Evolutionary conservation across 208 protist species (phyloP).

Genomic region (Wallacemonas sp.): DNA sequence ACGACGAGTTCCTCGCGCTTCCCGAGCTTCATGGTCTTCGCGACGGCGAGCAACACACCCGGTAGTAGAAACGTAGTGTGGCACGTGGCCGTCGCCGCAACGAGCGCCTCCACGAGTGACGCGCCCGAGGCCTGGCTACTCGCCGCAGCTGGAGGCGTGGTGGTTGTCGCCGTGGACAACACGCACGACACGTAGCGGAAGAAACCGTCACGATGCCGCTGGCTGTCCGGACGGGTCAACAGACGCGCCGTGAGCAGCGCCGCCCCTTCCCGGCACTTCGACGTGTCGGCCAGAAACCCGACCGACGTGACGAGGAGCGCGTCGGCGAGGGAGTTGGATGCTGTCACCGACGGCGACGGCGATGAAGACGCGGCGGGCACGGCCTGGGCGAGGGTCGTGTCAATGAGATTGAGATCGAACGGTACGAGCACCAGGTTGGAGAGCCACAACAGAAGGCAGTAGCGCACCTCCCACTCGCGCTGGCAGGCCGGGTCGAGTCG

Average conservation of each 20-base stretch:
- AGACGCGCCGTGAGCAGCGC: slow-evolving; percentile 88
- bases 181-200: slow-evolving; percentile 49
- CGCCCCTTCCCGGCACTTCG: slow-evolving; percentile 90
- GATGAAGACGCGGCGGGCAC: slow-evolving; percentile 3
- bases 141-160: no score
- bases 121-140: neutral
- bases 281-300: slow-evolving; percentile 74
- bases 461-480: slow-evolving; percentile 94
- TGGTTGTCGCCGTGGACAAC: slow-evolving; percentile 11
- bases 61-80: slow-evolving; percentile 29
- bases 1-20: slow-evolving; percentile 78
- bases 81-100: neutral
- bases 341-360: slow-evolving; percentile 6
- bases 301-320: slow-evolving; percentile 70
- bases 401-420: slow-evolving; percentile 93
- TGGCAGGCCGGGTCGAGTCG: slow-evolving; percentile 32
- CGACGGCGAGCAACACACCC: slow-evolving; percentile 86
- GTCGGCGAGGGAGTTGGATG: slow-evolving; percentile 50
- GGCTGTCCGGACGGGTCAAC: slow-evolving; percentile 90
- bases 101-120: slow-evolving; percentile 13
- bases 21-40: slow-evolving; percentile 92
- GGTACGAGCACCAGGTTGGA: slow-evolving; percentile 96
- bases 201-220: slow-evolving; percentile 53
- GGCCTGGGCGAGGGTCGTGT: slow-evolving; percentile 37
- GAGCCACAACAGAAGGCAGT: slow-evolving; percentile 97